A percentile compares a stretch with the other conserved stretches of the same genome.
These are phyloP conservation scores for Echites panduratus DNA, from an alignment of 257 asterid genomes.

Conservation along the genomic window DNA sequence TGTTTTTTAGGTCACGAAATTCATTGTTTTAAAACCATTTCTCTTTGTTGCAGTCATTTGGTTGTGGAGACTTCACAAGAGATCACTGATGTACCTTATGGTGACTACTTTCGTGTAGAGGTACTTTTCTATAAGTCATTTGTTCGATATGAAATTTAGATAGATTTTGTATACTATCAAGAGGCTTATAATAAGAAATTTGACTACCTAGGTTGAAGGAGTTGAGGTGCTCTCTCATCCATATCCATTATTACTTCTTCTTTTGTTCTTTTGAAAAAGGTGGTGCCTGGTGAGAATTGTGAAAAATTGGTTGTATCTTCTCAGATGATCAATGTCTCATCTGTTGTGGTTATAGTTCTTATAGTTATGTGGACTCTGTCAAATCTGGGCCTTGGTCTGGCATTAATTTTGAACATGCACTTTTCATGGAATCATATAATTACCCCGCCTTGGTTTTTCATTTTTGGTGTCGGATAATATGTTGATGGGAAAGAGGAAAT, in stretches of 20 bases:
- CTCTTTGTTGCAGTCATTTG: constrained; percentile 55
- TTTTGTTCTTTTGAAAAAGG: no score
- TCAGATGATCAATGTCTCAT: background rate
- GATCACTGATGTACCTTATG: constrained; percentile 81
- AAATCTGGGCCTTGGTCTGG: background rate
- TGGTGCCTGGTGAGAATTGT: no score
- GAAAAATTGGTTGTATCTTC: background rate
- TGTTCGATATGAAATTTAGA: constrained; percentile 3
- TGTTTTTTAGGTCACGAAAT: constrained; percentile 4
- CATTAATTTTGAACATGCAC: background rate
- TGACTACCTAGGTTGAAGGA: background rate
- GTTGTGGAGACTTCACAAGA: constrained; percentile 78
- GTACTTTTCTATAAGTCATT: constrained; percentile 32
- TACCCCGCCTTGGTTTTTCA: no score
- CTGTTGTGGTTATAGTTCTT: background rate
- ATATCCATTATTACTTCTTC: background rate
- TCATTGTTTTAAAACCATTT: constrained; percentile 3
- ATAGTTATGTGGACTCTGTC: background rate
- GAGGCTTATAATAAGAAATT: background rate
- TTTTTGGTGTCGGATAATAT: no score
- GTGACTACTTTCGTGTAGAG: constrained; percentile 92
- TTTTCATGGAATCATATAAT: no score
- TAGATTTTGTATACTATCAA: background rate
- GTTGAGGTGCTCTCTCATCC: background rate
- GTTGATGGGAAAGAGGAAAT: no score